Evolutionary conservation across 345 rosid genomes (phyloP).

Genomic region (Murraya paniculata): DNA sequence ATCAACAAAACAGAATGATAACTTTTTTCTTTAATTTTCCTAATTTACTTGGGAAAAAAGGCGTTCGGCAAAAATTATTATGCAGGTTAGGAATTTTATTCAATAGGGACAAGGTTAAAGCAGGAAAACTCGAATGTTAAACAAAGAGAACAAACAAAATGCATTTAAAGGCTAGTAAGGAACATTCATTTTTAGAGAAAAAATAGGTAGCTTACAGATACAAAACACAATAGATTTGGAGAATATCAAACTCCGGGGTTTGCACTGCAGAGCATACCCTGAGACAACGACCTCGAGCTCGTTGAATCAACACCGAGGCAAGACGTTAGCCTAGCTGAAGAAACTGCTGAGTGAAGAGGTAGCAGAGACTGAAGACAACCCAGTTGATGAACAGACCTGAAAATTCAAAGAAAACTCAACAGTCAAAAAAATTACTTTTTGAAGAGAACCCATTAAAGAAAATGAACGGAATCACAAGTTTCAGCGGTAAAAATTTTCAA

Average conservation of each 20-base stretch:
- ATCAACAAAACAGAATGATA: not conserved
- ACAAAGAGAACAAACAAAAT: not conserved
- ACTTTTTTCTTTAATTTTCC: not conserved
- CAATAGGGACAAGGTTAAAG: not conserved
- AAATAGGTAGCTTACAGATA: constrained; percentile 62
- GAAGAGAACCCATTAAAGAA: constrained; percentile 10
- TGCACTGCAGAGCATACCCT: constrained; percentile 98
- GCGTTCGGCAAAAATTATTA: not conserved
- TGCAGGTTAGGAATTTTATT: not conserved
- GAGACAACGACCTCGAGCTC: constrained; percentile 85
- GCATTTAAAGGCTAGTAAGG: constrained; percentile 4
- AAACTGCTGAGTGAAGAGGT: constrained; percentile 73
- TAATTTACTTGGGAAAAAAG: not conserved
- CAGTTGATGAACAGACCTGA: constrained; percentile 63
- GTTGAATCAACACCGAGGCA: constrained; percentile 80
- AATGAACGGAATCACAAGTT: not conserved
- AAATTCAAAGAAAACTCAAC: constrained; percentile 7
- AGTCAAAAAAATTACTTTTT: not conserved
- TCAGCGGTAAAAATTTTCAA: constrained; percentile 1
- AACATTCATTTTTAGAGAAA: constrained; percentile 16
- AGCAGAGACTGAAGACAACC: constrained; percentile 79
- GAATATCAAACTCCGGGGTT: constrained; percentile 91
- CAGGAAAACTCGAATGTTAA: not conserved
- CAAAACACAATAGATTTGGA: constrained; percentile 54
- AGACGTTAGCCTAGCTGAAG: constrained; percentile 84